A percentile compares a stretch with the other conserved stretches of the same genome.
Evolutionary conservation across 345 rosid species (phyloP).

Genomic region (Hirschfeldia incana): DNA sequence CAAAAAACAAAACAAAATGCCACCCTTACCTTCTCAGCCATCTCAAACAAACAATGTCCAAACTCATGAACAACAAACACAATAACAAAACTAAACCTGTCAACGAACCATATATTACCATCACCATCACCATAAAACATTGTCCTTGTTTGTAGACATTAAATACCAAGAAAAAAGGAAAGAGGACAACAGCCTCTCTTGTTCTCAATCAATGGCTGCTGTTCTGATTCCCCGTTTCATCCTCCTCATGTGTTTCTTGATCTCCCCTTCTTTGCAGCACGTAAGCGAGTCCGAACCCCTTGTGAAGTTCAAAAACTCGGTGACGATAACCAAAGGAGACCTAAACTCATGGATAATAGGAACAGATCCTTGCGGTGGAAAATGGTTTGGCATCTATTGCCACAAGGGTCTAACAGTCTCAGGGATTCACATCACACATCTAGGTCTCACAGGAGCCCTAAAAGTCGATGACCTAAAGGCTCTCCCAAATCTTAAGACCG

Average conservation of each 20-base stretch:
- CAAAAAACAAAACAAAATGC: conserved; percentile 8
- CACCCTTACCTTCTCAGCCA: conserved; percentile 19
- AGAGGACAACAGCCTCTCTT: conserved; percentile 23
- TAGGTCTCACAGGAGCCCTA: conserved; percentile 58
- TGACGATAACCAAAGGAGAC: conserved; percentile 37
- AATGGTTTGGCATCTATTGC: conserved; percentile 72
- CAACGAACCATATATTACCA: neutral
- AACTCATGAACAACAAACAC: neutral
- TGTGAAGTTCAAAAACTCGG: conserved; percentile 29
- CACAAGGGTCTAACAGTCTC: conserved; percentile 41
- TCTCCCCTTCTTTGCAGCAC: conserved; percentile 37
- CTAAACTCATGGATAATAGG: conserved; percentile 60
- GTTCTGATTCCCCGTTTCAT: conserved; percentile 9
- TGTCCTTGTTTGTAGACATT: conserved; percentile 15
- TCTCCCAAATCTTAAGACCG: conserved; percentile 48
- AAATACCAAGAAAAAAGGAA: conserved; percentile 1
- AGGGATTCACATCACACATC: conserved; percentile 58
- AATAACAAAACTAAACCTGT: neutral
- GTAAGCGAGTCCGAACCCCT: conserved; percentile 35
- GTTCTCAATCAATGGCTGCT: conserved; percentile 33
- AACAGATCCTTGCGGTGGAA: conserved; percentile 55
- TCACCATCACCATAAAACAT: neutral
- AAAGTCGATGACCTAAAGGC: conserved; percentile 48
- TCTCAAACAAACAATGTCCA: conserved; percentile 38
- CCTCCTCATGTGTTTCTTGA: conserved; percentile 19